A percentile compares a stretch with the other conserved stretches of the same genome.
phyloP scores from a whole-genome alignment of 495 filamentous ascomycete genomes.

The Halenospora varia region DNA sequence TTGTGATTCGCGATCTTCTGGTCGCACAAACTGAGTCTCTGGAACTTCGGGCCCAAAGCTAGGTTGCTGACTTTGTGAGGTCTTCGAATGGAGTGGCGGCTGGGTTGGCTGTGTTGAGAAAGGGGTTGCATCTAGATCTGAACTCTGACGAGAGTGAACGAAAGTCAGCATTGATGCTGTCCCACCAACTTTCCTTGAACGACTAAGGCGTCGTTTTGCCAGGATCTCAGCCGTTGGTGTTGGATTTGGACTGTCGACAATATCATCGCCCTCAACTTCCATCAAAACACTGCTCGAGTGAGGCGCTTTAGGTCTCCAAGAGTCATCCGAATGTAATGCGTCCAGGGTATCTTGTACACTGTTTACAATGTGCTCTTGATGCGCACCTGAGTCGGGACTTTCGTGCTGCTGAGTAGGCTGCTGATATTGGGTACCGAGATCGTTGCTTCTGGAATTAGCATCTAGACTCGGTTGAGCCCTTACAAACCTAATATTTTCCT shows the following conservation, averaged over 20 bases:
- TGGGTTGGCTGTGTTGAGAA: not conserved
- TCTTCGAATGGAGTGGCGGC: no score
- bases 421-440: no score
- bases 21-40: constrained; percentile 1
- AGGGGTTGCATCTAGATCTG: not conserved
- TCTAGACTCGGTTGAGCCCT: no score
- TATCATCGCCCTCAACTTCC: constrained; percentile 8
- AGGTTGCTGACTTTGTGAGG: not conserved
- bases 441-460: no score
- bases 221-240: not conserved
- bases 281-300: not conserved
- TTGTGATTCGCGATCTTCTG: not conserved
- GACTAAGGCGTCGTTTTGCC: not conserved
- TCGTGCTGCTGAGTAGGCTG: no score
- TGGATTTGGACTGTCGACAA: constrained; percentile 2
- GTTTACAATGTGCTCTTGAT: not conserved
- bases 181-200: not conserved
- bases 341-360: not conserved
- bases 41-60: not conserved
- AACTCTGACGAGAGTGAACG: not conserved
- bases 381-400: not conserved
- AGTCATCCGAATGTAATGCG: not conserved
- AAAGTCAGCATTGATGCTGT: not conserved
- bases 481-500: no score
- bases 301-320: not conserved